These are phyloP conservation scores for Dictyostelium purpureum DNA, from an alignment of 78 protist species.

Conservation along the genomic window DNA sequence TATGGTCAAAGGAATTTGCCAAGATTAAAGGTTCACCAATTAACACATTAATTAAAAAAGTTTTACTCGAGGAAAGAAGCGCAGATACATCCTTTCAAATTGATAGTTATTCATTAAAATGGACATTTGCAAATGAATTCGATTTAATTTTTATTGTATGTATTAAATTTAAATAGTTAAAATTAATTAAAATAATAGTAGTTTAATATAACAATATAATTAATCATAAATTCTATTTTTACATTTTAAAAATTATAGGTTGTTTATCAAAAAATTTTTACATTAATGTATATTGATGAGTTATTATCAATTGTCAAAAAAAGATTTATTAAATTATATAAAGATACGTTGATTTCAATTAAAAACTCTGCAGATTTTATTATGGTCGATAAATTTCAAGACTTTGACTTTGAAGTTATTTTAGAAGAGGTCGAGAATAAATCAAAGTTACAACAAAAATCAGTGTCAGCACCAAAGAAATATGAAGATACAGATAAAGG, in stretches of 20 bases:
- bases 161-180: background rate
- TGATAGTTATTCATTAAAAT: conserved; percentile 80
- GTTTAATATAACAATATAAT: background rate
- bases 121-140: conserved; percentile 82
- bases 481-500: conserved; percentile 69
- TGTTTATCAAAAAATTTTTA: conserved; percentile 82
- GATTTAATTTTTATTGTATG: conserved; percentile 81
- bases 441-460: conserved; percentile 16
- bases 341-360: conserved; percentile 36
- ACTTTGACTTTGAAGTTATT: conserved; percentile 28
- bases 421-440: conserved; percentile 15
- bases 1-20: conserved; percentile 65
- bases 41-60: conserved; percentile 57
- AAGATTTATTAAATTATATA: conserved; percentile 45
- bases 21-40: conserved; percentile 69
- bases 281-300: conserved; percentile 81
- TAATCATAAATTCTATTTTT: background rate
- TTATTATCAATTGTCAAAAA: conserved; percentile 60
- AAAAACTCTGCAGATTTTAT: conserved; percentile 46
- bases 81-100: conserved; percentile 29
- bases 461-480: conserved; percentile 8
- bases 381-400: conserved; percentile 5
- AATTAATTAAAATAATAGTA: too few species aligned
- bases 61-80: conserved; percentile 75
- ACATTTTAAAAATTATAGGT: conserved; percentile 17